Evolutionary conservation across 2,329 filamentous ascomycete species (phyloP).

Genomic region (Monilinia vaccinii-corymbosi): DNA sequence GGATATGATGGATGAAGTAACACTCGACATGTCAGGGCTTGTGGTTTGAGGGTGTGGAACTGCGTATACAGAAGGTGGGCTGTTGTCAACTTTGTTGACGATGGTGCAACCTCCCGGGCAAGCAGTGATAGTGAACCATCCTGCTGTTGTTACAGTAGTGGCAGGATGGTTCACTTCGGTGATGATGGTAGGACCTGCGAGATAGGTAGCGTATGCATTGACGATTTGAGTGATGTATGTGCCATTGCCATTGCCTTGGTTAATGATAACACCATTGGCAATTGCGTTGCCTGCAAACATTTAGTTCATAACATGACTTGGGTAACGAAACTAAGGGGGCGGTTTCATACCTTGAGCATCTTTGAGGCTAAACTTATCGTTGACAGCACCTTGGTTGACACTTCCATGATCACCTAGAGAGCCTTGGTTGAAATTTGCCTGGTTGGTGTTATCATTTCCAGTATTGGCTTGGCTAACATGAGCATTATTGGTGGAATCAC

Average conservation of each 20-base stretch:
- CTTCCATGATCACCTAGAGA: not conserved
- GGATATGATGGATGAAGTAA: not conserved
- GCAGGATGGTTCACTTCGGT: conserved; percentile 11
- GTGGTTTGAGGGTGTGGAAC: not conserved
- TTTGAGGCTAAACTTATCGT: no score
- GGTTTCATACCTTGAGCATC: not conserved
- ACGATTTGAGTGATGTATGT: conserved; percentile 11
- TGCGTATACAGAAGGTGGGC: conserved; percentile 7
- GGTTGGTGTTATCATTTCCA: not conserved
- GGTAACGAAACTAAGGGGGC: no score
- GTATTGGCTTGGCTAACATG: not conserved
- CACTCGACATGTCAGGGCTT: no score
- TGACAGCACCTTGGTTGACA: not conserved
- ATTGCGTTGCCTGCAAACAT: not conserved
- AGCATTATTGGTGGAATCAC: not conserved
- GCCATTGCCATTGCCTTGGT: not conserved
- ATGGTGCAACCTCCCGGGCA: conserved; percentile 15
- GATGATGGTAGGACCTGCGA: conserved; percentile 11
- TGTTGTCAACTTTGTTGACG: conserved; percentile 1
- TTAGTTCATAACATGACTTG: no score
- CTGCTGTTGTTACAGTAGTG: conserved; percentile 3
- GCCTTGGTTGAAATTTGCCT: not conserved
- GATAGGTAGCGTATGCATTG: conserved; percentile 15
- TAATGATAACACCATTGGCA: not conserved
- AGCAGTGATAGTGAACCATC: conserved; percentile 15